Conservation (phyloP, 495 filamentous ascomycete species). For the Lasiosphaeria ovina region DNA sequence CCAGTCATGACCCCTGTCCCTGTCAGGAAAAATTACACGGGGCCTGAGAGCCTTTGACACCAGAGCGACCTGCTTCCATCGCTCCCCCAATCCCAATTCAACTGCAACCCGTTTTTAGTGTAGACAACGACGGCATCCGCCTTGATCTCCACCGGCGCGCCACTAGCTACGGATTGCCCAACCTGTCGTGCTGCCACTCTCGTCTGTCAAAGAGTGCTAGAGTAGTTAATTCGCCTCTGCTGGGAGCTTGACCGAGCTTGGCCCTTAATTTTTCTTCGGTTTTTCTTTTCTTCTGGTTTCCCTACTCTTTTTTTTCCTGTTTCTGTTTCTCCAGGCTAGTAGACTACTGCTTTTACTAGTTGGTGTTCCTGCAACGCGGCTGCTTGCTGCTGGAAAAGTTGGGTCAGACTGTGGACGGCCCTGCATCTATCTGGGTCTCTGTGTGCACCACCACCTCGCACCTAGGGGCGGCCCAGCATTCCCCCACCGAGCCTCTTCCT, state of each 20-base stretch:
- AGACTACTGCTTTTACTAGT: too few species aligned
- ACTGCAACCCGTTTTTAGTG: not conserved
- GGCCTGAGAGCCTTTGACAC: too few species aligned
- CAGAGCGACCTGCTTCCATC: not conserved
- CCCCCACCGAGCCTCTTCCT: constrained; percentile 6
- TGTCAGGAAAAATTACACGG: too few species aligned
- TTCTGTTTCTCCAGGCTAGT: not conserved
- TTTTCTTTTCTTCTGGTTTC: constrained; percentile 15
- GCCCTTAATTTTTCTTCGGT: constrained; percentile 1
- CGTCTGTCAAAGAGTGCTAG: constrained; percentile 17
- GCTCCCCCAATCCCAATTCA: constrained; percentile 8
- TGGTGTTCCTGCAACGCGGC: constrained; percentile 2
- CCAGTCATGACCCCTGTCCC: too few species aligned
- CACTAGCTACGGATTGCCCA: constrained; percentile 2
- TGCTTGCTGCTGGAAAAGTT: not conserved
- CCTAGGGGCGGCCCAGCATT: not conserved
- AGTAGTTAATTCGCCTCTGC: constrained; percentile 24
- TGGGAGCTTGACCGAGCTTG: not conserved
- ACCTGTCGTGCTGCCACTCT: constrained; percentile 7
- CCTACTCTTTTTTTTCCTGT: not conserved
- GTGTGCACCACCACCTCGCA: constrained; percentile 1
- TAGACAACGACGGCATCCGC: not conserved
- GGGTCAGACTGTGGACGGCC: not conserved
- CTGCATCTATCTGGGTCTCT: too few species aligned
- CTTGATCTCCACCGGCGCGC: not conserved